phyloP scores from a whole-genome alignment of 2,329 filamentous ascomycete genomes.

The Colletotrichum echinochloae region DNA sequence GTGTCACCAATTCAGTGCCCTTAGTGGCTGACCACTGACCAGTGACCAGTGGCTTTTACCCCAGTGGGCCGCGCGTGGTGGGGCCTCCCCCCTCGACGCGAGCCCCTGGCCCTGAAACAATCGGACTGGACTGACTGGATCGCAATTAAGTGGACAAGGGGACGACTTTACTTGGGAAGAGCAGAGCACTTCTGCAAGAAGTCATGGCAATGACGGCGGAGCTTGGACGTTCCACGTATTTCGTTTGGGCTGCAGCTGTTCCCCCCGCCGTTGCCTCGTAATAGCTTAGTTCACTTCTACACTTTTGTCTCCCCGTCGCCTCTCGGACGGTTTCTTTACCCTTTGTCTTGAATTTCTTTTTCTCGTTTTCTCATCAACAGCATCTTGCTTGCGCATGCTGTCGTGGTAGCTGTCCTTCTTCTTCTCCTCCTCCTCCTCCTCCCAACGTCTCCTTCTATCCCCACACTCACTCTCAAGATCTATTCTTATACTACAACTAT shows the following conservation, averaged over 20 bases:
- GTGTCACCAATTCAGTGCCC: background rate
- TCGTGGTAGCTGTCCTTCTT: background rate
- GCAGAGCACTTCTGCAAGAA: constrained; percentile 31
- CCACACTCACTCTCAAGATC: constrained; percentile 3
- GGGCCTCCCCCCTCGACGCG: background rate
- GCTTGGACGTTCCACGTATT: constrained; percentile 35
- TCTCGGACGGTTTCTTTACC: constrained; percentile 13
- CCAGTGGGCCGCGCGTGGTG: background rate
- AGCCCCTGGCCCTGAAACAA: constrained; percentile 41
- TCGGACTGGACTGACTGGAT: constrained; percentile 37
- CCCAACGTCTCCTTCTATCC: background rate
- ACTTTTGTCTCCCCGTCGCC: constrained; percentile 1
- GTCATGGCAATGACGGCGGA: constrained; percentile 17
- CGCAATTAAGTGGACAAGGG: constrained; percentile 24
- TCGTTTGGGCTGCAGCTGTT: constrained; percentile 13
- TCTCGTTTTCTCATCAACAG: background rate
- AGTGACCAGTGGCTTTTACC: background rate
- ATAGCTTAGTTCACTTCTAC: background rate
- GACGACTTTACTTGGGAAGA: constrained; percentile 1
- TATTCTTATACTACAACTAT: background rate
- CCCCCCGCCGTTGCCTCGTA: constrained; percentile 17
- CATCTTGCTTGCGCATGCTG: background rate
- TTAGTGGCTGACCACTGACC: background rate
- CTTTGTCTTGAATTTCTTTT: background rate
- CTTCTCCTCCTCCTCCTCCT: too few species aligned